phyloP scores from a whole-genome alignment of 176 grass and related monocot genomes.

The Stipa capillata region DNA sequence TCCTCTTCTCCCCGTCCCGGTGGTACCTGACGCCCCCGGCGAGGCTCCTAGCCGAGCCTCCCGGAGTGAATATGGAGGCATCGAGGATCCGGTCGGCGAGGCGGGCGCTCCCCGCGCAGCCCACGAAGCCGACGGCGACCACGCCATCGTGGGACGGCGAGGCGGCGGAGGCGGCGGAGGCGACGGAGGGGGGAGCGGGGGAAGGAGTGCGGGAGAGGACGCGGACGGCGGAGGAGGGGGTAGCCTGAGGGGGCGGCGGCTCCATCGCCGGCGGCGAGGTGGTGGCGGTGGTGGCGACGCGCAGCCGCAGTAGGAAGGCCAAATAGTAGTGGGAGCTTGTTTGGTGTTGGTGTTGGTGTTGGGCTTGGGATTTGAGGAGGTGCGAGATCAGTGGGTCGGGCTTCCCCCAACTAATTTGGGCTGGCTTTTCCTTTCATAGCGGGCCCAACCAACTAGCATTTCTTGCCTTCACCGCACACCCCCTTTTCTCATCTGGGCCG shows the following conservation, averaged over 20 bases:
- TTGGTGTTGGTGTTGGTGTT: no score
- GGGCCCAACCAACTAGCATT: no score
- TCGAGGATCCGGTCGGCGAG: conserved; percentile 72
- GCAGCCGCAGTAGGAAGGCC: not conserved
- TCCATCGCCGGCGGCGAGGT: conserved; percentile 53
- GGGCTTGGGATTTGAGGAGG: no score
- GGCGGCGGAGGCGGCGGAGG: not conserved
- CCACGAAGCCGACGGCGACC: conserved; percentile 66
- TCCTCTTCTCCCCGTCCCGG: conserved; percentile 47
- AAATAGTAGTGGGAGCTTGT: not conserved
- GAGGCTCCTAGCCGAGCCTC: conserved; percentile 33
- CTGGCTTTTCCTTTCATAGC: no score
- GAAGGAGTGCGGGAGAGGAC: conserved; percentile 22
- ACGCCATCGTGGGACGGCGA: conserved; percentile 40
- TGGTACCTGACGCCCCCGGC: conserved; percentile 52
- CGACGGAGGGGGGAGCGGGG: no score
- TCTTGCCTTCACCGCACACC: no score
- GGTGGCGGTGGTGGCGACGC: not conserved
- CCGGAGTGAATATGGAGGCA: conserved; percentile 56
- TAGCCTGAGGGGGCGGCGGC: conserved; percentile 26
- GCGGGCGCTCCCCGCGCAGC: conserved; percentile 29
- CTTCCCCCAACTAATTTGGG: no score
- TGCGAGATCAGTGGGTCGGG: no score
- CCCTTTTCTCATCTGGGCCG: no score
- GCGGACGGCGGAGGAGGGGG: conserved; percentile 18